Base-by-base conservation (phyloP, 2,329 filamentous ascomycete species). In the Lachnellula subtilissima region DNA sequence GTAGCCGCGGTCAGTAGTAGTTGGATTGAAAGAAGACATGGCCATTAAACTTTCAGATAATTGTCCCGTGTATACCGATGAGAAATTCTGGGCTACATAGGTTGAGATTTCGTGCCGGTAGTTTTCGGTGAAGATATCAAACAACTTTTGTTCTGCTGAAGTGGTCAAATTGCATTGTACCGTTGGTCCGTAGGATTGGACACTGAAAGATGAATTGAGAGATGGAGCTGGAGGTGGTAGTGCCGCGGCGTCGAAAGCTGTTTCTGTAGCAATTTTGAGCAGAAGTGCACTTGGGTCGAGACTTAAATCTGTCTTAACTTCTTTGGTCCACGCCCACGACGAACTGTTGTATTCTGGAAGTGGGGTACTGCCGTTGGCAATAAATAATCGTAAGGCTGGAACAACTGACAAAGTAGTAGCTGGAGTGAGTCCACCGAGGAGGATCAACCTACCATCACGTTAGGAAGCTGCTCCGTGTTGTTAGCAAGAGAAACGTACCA, bases 171-270 rank as follows among this genome's bases (percentile, higher is more conserved):
- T 28, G 43, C 58, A 62, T 43, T 59, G 39, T 3, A 62, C 25
- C 3, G 52, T 52, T 9, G 61, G 61, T 8, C 61, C 61, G 48
- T 59, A 55, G 28, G 62, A 64, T 14, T 60, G 46, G 2, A 58
- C 43, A 14, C 32, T 47, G 23, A 54, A 64, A n/a, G 59, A 56
- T 14, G 56, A 58, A 46, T 61, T 58, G 6, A 46, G 35, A 15
- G 35, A 48, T 11, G 60, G 55, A 1, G 59, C 46, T 35, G 50
- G 36, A 8, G 42, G 36, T 4, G 58, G 57, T 25, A 59, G 43
- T 4, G 59, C 42, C 0, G 36, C 43, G 28, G 53, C 50, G 9
- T 39, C 40, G 5, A 47, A 19, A 11, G 52, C 50, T 2, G 55
- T 42, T 1, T 46, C 32, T 11, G 50, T 45, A 12, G 60, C 53